Conservation (phyloP, 805 yeast genomes). For the Sugiyamaella chiloensis region DNA sequence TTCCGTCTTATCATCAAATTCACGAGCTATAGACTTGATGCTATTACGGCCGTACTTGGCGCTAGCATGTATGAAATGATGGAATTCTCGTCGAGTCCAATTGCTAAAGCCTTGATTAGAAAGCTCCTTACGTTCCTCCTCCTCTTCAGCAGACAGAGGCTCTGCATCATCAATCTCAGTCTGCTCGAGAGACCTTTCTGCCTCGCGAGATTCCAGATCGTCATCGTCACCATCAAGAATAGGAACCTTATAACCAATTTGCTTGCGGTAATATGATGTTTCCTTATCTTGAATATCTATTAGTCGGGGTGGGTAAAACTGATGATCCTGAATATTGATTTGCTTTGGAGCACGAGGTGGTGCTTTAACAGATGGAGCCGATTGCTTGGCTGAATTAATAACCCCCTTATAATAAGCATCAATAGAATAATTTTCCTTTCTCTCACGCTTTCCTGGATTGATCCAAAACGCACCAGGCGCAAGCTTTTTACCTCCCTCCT, state of each 20-base stretch:
- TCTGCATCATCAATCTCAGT: constrained; percentile 71
- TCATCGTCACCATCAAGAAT: constrained; percentile 51
- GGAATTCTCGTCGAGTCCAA: constrained; percentile 88
- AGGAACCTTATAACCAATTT: constrained; percentile 61
- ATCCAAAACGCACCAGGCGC: constrained; percentile 60
- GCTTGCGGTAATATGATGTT: constrained; percentile 69
- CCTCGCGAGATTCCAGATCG: constrained; percentile 42
- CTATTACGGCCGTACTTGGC: constrained; percentile 82
- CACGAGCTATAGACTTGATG: constrained; percentile 64
- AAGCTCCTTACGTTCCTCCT: constrained; percentile 58
- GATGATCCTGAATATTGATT: constrained; percentile 81
- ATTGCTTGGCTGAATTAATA: constrained; percentile 48
- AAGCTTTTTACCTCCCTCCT: constrained; percentile 26
- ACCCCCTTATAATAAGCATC: constrained; percentile 85
- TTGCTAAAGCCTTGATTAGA: constrained; percentile 66
- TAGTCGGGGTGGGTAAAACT: constrained; percentile 77
- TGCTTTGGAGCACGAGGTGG: constrained; percentile 86
- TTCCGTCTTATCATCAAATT: constrained; percentile 73
- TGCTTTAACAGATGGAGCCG: constrained; percentile 27
- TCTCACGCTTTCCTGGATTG: constrained; percentile 66
- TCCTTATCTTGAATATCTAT: constrained; percentile 78
- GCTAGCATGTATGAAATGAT: constrained; percentile 68
- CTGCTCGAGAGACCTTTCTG: constrained; percentile 58
- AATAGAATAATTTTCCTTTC: constrained; percentile 66
- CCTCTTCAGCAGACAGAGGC: constrained; percentile 76